These are phyloP conservation scores for Alternaria atra DNA, from an alignment of 2,329 filamentous ascomycete species.

Conservation along the genomic window DNA sequence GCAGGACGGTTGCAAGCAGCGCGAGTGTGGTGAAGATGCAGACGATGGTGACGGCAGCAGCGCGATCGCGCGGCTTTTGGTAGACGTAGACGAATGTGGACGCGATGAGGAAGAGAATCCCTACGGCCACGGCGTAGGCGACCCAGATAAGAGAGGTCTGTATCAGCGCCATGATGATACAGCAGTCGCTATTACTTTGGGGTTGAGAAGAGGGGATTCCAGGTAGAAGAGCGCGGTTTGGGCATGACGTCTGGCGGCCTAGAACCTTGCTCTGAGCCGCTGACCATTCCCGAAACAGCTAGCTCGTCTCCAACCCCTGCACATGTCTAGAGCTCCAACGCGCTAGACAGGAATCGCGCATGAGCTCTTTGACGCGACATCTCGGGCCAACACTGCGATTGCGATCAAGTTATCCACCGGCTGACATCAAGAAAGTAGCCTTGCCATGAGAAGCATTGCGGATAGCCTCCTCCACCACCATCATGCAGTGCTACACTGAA, in stretches of 20 bases:
- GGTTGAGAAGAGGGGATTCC: neutral
- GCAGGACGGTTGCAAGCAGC: constrained; percentile 87
- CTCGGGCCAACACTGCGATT: constrained; percentile 16
- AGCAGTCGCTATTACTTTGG: neutral
- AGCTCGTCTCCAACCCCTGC: constrained; percentile 15
- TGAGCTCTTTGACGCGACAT: constrained; percentile 31
- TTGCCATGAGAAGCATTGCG: constrained; percentile 27
- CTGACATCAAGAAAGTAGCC: too few species aligned
- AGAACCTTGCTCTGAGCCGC: neutral
- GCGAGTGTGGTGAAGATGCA: constrained; percentile 87
- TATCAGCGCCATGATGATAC: constrained; percentile 70
- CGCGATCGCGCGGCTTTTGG: constrained; percentile 87
- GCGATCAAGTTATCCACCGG: too few species aligned
- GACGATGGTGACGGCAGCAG: constrained; percentile 80
- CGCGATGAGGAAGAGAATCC: constrained; percentile 77
- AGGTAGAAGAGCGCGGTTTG: neutral
- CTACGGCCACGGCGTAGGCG: constrained; percentile 84
- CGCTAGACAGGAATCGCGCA: constrained; percentile 14
- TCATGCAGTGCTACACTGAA: constrained; percentile 98
- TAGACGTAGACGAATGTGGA: constrained; percentile 90
- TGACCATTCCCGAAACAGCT: neutral
- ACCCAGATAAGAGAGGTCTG: constrained; percentile 95
- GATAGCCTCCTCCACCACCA: neutral
- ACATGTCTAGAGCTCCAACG: constrained; percentile 18
- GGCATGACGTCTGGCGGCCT: neutral